Evolutionary conservation across 2,329 filamentous ascomycete species (phyloP).

Genomic region (Nemania bipapillata): DNA sequence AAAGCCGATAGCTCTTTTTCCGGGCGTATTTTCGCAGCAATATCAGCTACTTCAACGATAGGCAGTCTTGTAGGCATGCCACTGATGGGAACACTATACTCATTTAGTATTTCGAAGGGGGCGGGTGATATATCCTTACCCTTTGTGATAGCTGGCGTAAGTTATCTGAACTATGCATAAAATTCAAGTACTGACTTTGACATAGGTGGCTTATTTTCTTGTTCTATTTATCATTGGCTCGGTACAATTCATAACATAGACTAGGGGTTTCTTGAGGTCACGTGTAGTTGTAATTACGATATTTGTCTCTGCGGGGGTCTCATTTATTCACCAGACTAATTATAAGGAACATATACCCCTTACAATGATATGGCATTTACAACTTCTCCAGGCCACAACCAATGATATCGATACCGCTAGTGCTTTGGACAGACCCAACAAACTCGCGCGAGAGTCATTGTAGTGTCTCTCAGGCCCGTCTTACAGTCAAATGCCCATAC

Average conservation of each 20-base stretch:
- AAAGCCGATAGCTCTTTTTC: conserved; percentile 21
- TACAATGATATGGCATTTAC: background rate
- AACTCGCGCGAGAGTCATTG: conserved; percentile 27
- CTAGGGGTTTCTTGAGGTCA: background rate
- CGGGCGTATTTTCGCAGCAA: conserved; percentile 23
- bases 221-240: conserved; percentile 20
- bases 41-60: conserved; percentile 27
- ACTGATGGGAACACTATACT: conserved; percentile 29
- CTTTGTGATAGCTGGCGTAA: conserved; percentile 18
- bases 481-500: conserved; percentile 34
- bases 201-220: conserved; percentile 21
- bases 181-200: conserved; percentile 4
- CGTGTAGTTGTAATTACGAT: background rate
- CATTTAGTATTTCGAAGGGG: conserved; percentile 19
- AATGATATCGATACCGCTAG: background rate
- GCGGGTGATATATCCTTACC: conserved; percentile 10
- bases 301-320: background rate
- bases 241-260: conserved; percentile 9
- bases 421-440: conserved; percentile 30
- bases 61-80: conserved; percentile 29
- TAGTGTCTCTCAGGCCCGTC: conserved; percentile 26
- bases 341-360: background rate
- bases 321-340: background rate
- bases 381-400: background rate
- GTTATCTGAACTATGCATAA: background rate